Evolutionary conservation across 1,139 yeast genomes (phyloP), one percentile per base, ranked within the genome.

Genomic region (Meyerozyma carpophila): DNA sequence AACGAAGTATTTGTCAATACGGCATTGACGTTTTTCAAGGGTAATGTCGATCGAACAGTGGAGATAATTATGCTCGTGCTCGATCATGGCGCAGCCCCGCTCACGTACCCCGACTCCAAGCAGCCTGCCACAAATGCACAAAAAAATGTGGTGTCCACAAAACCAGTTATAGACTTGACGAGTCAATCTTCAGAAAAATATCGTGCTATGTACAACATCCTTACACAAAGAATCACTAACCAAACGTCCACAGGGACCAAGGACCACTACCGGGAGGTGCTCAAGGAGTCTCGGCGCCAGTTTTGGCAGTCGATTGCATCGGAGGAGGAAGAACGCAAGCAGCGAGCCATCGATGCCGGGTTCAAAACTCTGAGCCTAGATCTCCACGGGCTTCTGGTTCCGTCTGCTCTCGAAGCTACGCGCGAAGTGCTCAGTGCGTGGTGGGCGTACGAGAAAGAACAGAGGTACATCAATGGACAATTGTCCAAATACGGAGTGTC

Each of bases 381-480:
- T 58, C 66, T 82, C 11, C 89, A 82, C 55, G 71, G 75, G 1
- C 65, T 71, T 38, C 56, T 59, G 20, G 74, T 77, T 18, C 54
- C 65, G 0, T 68, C 66, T 21, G 84, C 86, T 0, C 47, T 71
- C n/a, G 43, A 47, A 8, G 52, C 68, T 3, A 61, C 73, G 2
- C 52, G 57, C 10, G 41, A 42, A 8, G 69, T 68, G 1, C 29
- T 27, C 29, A 7, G 13, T 10, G 11, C 29, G 4, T 82, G 89
- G 89, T 82, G 87, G 87, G 47, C 53, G 1, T 59, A 61, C 21
- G 88, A 82, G 54, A 37, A 65, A 36, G 49, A 54, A 7, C 54
- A 57, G 32, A 59, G 86, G 41, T 70, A 69, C 40, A 41, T 59
- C 5, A 61, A 66, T 25, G 78, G 79, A 2, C 62, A 59, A 14